Evolutionary conservation across 768 basidiomycete species (phyloP), one percentile per base, ranked within the genome.

Genomic region (Tricholoma furcatifolium): DNA sequence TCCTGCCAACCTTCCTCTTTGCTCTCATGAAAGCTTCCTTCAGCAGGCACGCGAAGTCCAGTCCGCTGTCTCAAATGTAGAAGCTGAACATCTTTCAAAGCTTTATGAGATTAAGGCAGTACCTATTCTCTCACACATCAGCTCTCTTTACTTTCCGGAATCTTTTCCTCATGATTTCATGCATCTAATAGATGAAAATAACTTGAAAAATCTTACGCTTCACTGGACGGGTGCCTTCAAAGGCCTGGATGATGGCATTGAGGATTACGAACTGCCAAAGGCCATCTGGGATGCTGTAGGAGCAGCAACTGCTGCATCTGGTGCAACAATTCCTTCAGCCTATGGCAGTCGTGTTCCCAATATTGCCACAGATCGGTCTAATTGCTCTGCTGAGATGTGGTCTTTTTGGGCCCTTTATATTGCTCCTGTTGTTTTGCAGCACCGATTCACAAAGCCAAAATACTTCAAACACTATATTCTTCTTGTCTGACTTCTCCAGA

Each of bases 151-250:
- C 2, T 72, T 77, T 56, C 69, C 78, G 2, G 1, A 7, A 1
- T 71, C 70, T 0, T 70, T 76, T 31, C 78, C 76, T 0, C 70
- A 68, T 54, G 78, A 80, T 38, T 76, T 78, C 61, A 79, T 79
- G 73, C 78, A 81, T 43, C 64, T 75, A 0, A 57, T 79, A 11
- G 57, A 20, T 6, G 74, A 78, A 53, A 78, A 79, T 49, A 42
- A 74, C 2, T 43, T 74, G 30, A 60, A 60, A n/a, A 74, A 70
- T 39, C 64, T 79, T 6, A 55, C 77, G 10, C 35, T 56, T 2
- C 60, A 73, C 1, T 78, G 73, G 72, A 74, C 66, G 0, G 74
- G 74, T 0, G 49, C 62, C 2, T 78, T 67, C 62, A 77, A 77
- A 48, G 69, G 59, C 0, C 57, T 73, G 1, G 67, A 74, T 36